Percentiles rank a stretch among this genome's conserved stretches.
Evolutionary conservation across 768 basidiomycete genomes (phyloP).

Genomic region (Gloeostereum incarnatum): DNA sequence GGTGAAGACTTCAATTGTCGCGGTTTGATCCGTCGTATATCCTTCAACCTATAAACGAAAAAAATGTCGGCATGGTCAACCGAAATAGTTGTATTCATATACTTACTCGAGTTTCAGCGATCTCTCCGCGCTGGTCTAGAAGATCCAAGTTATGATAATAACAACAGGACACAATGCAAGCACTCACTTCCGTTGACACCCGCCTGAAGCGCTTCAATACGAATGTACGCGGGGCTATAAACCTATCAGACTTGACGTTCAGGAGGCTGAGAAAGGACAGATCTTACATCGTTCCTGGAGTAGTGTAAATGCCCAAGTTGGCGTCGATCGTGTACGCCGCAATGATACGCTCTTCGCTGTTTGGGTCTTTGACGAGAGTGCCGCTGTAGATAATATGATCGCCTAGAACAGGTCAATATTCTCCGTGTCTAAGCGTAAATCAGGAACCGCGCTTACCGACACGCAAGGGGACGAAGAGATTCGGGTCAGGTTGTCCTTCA

Average conservation of each 20-base stretch:
- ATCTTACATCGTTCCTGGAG: slow-evolving; percentile 10
- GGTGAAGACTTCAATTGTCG: slow-evolving; percentile 11
- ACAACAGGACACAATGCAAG: neutral
- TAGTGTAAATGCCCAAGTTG: slow-evolving; percentile 11
- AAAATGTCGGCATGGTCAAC: too few species aligned
- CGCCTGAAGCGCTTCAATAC: slow-evolving; percentile 8
- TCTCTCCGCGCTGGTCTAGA: slow-evolving; percentile 8
- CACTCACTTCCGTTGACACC: slow-evolving; percentile 8
- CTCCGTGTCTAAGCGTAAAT: neutral
- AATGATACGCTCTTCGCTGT: slow-evolving; percentile 5
- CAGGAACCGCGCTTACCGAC: neutral
- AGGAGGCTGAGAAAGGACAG: neutral
- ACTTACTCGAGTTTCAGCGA: slow-evolving; percentile 10
- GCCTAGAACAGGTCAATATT: slow-evolving; percentile 5
- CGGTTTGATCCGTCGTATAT: slow-evolving; percentile 9
- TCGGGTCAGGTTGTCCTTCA: slow-evolving; percentile 9
- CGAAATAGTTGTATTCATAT: neutral
- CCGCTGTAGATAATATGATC: slow-evolving; percentile 14
- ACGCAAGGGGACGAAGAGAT: slow-evolving; percentile 1
- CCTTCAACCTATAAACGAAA: slow-evolving; percentile 9
- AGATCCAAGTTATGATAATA: neutral
- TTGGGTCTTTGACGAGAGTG: slow-evolving; percentile 6
- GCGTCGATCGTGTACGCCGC: slow-evolving; percentile 11
- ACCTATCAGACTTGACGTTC: neutral
- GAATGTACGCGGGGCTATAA: slow-evolving; percentile 8